phyloP scores from a whole-genome alignment of 768 basidiomycete genomes.

The Tulasnella sp. region DNA sequence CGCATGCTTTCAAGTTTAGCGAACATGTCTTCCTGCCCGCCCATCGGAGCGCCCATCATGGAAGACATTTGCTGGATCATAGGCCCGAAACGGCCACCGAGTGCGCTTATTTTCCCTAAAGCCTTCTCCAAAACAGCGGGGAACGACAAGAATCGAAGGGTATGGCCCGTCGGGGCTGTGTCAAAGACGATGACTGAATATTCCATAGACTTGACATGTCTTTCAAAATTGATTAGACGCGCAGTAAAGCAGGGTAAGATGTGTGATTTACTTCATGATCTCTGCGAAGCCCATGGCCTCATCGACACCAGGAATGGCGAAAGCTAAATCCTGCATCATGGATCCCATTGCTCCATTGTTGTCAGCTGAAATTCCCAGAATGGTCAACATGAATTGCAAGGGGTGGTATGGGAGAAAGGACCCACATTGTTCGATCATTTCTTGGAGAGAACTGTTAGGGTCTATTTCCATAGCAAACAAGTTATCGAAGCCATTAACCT shows the following conservation, averaged over 20 bases:
- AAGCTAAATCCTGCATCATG: constrained; percentile 99
- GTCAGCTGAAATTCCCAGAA: constrained; percentile 40
- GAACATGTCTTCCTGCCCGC: constrained; percentile 96
- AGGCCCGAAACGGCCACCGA: constrained; percentile 92
- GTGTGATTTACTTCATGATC: constrained; percentile 86
- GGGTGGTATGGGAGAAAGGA: constrained; percentile 14
- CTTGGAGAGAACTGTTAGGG: constrained; percentile 92
- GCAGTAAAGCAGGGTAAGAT: not conserved
- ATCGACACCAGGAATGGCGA: constrained; percentile 97
- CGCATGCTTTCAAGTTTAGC: constrained; percentile 96
- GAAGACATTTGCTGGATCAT: constrained; percentile 97
- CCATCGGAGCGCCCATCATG: constrained; percentile 89
- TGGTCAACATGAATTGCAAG: not conserved
- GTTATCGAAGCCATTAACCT: constrained; percentile 95
- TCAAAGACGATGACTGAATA: constrained; percentile 99
- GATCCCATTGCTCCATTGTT: constrained; percentile 84
- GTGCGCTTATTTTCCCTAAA: constrained; percentile 78
- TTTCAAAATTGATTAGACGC: not conserved
- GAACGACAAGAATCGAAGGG: constrained; percentile 96
- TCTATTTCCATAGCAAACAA: constrained; percentile 99
- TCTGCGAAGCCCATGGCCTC: constrained; percentile 99
- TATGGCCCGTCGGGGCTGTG: constrained; percentile 97
- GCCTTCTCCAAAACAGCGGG: constrained; percentile 96
- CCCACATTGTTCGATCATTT: constrained; percentile 96
- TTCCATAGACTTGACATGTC: constrained; percentile 99